Evolutionary conservation across 108 stramenopile genomes (phyloP), one percentile per base, ranked within the genome.

Genomic region (Conticribra guillardii): DNA sequence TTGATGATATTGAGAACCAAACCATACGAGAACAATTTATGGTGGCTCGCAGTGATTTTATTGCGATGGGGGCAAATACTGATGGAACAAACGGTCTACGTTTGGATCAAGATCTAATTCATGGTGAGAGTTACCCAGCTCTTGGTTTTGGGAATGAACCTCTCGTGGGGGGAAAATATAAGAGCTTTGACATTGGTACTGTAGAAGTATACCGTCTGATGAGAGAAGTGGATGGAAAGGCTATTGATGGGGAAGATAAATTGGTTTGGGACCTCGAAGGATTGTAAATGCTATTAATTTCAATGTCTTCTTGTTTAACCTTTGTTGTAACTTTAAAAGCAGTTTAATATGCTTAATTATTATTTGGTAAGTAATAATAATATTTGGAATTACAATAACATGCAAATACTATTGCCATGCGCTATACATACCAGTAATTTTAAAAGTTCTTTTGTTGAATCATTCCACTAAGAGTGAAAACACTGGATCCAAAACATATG

Each of bases 81-180:
- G 76, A 85, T 46, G 93, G 90, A 30, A 74, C 79, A 0, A 73
- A 83, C 67, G 93, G 88, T 1, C 49, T 95, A 7, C 72, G 93
- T 30, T 67, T 95, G 37, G 89, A 95, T 64, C 85, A 92, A 72
- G 93, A 95, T 57, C 47, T 95, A 50, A 87, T 82, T 32, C 77
- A 68, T 56, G 93, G 85, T 0, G 86, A 86, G 69, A 85, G 87
- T 33, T 63, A 84, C 16, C 33, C 75, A 0, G 88, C 93, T 0
- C 61, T 74, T 33, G 93, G 90, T 15, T 94, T 91, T 67, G 79
- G 86, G 7, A 94, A 91, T 64, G 87, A 91, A 51, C 89, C 88
- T 29, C 67, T 94, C 41, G 49, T 64, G 21, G 82, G 82, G 16
- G 28, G 24, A 1, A 66, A 64, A n/a, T 56, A 57, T 18, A 69